Evolutionary conservation across 805 yeast genomes (phyloP).

Genomic region (Yamadazyma takamatsuzukensis): DNA sequence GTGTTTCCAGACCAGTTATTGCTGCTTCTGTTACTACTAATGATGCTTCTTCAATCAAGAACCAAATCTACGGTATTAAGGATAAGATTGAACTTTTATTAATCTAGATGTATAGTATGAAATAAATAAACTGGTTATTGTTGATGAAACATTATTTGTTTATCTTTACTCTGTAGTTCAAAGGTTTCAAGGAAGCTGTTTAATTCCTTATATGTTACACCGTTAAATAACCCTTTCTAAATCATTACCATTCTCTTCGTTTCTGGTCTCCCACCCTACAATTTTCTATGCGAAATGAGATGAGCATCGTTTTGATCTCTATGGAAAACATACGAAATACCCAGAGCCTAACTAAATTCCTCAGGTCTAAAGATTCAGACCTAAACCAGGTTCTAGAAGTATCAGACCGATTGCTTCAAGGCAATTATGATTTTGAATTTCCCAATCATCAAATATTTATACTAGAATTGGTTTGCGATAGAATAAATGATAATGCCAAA

Average conservation of each 20-base stretch:
- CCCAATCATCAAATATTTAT: slow-evolving; percentile 56
- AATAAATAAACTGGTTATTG: too few species aligned
- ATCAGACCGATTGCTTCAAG: slow-evolving; percentile 30
- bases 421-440: slow-evolving; percentile 36
- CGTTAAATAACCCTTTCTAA: too few species aligned
- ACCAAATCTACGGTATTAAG: slow-evolving; percentile 95
- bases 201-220: too few species aligned
- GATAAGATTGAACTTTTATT: slow-evolving; percentile 98
- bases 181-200: too few species aligned
- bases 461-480: slow-evolving; percentile 56
- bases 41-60: slow-evolving; percentile 96
- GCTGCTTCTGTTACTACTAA: slow-evolving; percentile 98
- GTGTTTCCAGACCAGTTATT: slow-evolving; percentile 98
- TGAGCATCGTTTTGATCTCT: slow-evolving; percentile 4
- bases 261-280: too few species aligned
- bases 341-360: slow-evolving; percentile 52
- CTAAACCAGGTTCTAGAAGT: slow-evolving; percentile 37
- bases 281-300: too few species aligned
- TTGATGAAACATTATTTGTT: too few species aligned
- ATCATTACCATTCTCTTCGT: too few species aligned
- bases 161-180: too few species aligned
- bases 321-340: slow-evolving; percentile 19
- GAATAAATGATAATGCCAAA: slow-evolving; percentile 49
- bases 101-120: slow-evolving; percentile 38
- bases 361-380: slow-evolving; percentile 51